Conservation (phyloP, 2,329 filamentous ascomycete species). For the Elsinoe ampelina region DNA sequence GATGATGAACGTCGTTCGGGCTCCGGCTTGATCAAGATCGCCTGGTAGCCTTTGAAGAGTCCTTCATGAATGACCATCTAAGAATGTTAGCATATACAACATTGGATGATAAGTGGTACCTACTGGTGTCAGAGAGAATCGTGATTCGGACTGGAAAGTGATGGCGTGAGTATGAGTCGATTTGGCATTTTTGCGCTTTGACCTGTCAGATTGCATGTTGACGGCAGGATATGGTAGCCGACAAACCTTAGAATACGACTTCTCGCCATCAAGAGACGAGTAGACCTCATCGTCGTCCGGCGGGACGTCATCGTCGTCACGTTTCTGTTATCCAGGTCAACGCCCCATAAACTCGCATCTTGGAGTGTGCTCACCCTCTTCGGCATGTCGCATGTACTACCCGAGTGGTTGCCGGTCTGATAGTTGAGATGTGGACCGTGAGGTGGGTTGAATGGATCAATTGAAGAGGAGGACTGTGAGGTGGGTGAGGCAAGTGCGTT, state of each 20-base stretch:
- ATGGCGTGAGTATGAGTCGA: background rate
- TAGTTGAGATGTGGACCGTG: background rate
- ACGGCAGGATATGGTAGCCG: too few species aligned
- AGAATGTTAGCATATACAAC: background rate
- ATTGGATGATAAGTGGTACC: background rate
- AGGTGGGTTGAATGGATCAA: background rate
- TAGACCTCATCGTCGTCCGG: background rate
- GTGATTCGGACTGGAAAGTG: background rate
- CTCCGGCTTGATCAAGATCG: slow-evolving; percentile 15
- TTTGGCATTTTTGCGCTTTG: background rate
- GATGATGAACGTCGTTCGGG: slow-evolving; percentile 12
- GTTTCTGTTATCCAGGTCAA: background rate
- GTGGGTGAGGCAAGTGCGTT: too few species aligned
- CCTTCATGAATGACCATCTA: slow-evolving; percentile 18
- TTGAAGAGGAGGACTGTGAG: background rate
- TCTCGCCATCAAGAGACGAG: background rate
- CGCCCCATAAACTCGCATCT: too few species aligned
- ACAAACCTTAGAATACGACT: background rate
- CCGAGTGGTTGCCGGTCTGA: background rate
- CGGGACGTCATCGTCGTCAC: background rate
- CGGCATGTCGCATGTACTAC: background rate
- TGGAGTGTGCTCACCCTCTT: background rate
- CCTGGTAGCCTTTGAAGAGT: slow-evolving; percentile 16
- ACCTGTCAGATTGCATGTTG: background rate
- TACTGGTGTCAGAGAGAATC: background rate